These are phyloP conservation scores for Talaromyces sp. DNA, from an alignment of 2,329 filamentous ascomycete genomes.

Conservation along the genomic window DNA sequence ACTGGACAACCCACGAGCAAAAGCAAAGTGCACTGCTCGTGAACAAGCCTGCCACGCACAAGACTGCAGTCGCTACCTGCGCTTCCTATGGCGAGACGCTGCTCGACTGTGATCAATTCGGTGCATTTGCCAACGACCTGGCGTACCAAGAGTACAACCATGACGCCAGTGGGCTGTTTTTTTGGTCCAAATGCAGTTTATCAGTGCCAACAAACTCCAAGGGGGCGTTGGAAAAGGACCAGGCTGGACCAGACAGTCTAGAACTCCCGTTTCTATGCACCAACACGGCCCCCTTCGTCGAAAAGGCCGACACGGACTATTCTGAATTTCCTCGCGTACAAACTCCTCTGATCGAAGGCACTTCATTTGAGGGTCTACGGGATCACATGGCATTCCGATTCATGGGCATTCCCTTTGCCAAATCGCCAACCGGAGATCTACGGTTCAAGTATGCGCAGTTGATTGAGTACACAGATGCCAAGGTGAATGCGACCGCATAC, in stretches of 20 bases:
- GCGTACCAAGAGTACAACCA: constrained; percentile 5
- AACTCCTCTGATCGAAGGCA: constrained; percentile 1
- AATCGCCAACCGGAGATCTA: constrained; percentile 23
- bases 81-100: constrained; percentile 7
- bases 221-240: not conserved
- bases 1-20: constrained; percentile 4
- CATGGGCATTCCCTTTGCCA: constrained; percentile 26
- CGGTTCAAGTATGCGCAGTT: constrained; percentile 24
- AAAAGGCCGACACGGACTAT: constrained; percentile 7
- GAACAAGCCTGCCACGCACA: not conserved
- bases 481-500: constrained; percentile 20
- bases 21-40: constrained; percentile 8
- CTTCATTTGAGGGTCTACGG: constrained; percentile 6
- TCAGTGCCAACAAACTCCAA: not conserved
- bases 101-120: constrained; percentile 3
- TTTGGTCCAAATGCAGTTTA: constrained; percentile 9
- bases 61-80: constrained; percentile 4
- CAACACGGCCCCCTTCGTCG: constrained; percentile 6
- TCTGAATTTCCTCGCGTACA: constrained; percentile 7
- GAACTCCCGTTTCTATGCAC: constrained; percentile 8
- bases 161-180: not conserved
- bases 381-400: constrained; percentile 12
- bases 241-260: not conserved
- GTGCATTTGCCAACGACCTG: constrained; percentile 1
- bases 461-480: constrained; percentile 16